Conservation (phyloP, 768 basidiomycete species). For the Termitomyces sp. region DNA sequence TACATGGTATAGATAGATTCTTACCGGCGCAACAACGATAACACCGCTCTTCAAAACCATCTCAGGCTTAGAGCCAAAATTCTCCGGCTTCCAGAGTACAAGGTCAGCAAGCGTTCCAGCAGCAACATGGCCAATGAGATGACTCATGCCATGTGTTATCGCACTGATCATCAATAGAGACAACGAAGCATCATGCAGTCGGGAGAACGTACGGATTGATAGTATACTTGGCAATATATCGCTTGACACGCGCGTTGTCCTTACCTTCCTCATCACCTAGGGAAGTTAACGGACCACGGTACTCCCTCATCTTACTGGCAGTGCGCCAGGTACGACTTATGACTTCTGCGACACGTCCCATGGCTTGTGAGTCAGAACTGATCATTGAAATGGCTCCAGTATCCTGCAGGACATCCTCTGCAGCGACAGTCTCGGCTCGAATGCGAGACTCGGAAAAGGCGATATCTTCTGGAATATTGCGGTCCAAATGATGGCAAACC, state of each 20-base stretch:
- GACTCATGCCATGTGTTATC: constrained; percentile 88
- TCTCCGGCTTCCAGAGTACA: constrained; percentile 92
- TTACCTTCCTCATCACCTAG: constrained; percentile 65
- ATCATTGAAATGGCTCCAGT: constrained; percentile 95
- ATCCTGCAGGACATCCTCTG: constrained; percentile 94
- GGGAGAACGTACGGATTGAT: constrained; percentile 77
- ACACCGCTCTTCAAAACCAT: constrained; percentile 95
- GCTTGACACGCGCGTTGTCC: constrained; percentile 90
- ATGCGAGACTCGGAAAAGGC: constrained; percentile 97
- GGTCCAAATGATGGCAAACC: constrained; percentile 98
- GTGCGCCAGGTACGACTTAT: constrained; percentile 92
- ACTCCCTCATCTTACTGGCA: constrained; percentile 87
- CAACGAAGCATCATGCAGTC: not conserved
- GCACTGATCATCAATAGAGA: constrained; percentile 45
- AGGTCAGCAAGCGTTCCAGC: constrained; percentile 87
- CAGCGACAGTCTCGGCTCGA: constrained; percentile 93
- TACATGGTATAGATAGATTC: constrained; percentile 12
- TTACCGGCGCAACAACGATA: constrained; percentile 84
- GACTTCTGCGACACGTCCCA: constrained; percentile 98
- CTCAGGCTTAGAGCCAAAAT: constrained; percentile 89
- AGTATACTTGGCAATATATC: constrained; percentile 95
- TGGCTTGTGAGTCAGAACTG: constrained; percentile 94
- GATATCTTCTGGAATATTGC: constrained; percentile 86
- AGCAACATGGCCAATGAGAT: constrained; percentile 79
- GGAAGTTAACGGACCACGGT: constrained; percentile 64